These are phyloP conservation scores for Neofusicoccum umdonicola DNA, from an alignment of 2,329 filamentous ascomycete species.

Conservation along the genomic window DNA sequence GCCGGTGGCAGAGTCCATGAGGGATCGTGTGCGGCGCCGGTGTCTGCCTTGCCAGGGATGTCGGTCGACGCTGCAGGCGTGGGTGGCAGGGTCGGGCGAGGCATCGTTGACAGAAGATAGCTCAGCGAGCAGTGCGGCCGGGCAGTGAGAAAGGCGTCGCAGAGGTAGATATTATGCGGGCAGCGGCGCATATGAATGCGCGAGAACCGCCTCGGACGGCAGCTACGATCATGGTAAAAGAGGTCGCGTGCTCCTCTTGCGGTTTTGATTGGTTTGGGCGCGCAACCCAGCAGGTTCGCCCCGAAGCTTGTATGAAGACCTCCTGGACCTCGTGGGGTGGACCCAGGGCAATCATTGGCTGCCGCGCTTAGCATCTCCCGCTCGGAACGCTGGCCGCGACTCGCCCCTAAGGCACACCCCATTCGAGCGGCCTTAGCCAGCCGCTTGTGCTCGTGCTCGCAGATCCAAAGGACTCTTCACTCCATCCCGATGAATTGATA, in stretches of 20 bases:
- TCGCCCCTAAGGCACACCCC: not conserved
- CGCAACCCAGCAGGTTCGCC: not conserved
- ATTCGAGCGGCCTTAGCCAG: not conserved
- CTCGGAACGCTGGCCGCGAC: not conserved
- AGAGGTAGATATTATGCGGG: not conserved
- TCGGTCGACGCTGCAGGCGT: constrained; percentile 80
- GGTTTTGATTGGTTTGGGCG: constrained; percentile 11
- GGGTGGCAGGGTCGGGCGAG: constrained; percentile 64
- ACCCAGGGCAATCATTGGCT: not conserved
- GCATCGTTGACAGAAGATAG: constrained; percentile 50
- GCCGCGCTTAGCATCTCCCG: not conserved
- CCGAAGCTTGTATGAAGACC: not conserved
- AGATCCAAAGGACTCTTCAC: not conserved
- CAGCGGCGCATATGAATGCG: not conserved
- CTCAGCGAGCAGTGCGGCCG: not conserved
- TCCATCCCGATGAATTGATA: not conserved
- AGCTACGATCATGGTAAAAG: not conserved
- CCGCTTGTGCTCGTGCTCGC: not conserved
- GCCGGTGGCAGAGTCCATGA: constrained; percentile 58
- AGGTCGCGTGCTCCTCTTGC: constrained; percentile 6
- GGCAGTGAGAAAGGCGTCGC: not conserved
- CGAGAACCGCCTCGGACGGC: not conserved
- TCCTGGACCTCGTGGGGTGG: not conserved
- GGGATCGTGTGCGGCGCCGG: constrained; percentile 12
- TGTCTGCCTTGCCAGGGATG: constrained; percentile 60